These are phyloP conservation scores for Diaporthe amygdali DNA, from an alignment of 2,329 filamentous ascomycete species.

Conservation along the genomic window DNA sequence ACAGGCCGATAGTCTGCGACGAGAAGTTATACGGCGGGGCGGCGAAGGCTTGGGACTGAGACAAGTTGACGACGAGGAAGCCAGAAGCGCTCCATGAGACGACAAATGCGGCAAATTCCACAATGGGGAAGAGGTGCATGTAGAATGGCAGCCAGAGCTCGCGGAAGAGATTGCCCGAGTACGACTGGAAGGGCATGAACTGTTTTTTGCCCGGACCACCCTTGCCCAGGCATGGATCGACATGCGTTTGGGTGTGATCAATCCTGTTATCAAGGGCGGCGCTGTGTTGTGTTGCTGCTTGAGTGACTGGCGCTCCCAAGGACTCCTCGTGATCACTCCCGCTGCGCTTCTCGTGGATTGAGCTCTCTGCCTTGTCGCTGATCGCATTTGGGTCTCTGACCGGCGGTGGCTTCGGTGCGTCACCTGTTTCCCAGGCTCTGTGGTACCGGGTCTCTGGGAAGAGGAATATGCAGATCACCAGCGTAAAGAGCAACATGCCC, in stretches of 20 bases:
- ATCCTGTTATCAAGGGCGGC: not conserved
- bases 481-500: slow-evolving; percentile 53
- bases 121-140: slow-evolving; percentile 65
- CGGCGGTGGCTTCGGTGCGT: slow-evolving; percentile 13
- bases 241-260: slow-evolving; percentile 35
- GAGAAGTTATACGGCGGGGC: slow-evolving; percentile 49
- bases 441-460: slow-evolving; percentile 70
- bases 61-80: slow-evolving; percentile 65
- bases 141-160: slow-evolving; percentile 68
- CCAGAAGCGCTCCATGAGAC: slow-evolving; percentile 52
- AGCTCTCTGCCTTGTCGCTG: slow-evolving; percentile 4
- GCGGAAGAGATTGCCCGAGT: slow-evolving; percentile 50
- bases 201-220: slow-evolving; percentile 60
- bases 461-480: slow-evolving; percentile 59
- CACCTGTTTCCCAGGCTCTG: slow-evolving; percentile 43
- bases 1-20: slow-evolving; percentile 48
- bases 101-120: slow-evolving; percentile 66
- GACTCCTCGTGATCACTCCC: not conserved
- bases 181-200: slow-evolving; percentile 58
- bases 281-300: not conserved
- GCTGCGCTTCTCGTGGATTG: slow-evolving; percentile 18
- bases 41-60: slow-evolving; percentile 49
- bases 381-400: slow-evolving; percentile 27
- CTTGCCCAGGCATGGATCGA: slow-evolving; percentile 60
- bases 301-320: not conserved